Percentiles rank a stretch among this genome's conserved stretches.
Conservation (phyloP, 305 asterid species). For the Coffea humblotiana region DNA sequence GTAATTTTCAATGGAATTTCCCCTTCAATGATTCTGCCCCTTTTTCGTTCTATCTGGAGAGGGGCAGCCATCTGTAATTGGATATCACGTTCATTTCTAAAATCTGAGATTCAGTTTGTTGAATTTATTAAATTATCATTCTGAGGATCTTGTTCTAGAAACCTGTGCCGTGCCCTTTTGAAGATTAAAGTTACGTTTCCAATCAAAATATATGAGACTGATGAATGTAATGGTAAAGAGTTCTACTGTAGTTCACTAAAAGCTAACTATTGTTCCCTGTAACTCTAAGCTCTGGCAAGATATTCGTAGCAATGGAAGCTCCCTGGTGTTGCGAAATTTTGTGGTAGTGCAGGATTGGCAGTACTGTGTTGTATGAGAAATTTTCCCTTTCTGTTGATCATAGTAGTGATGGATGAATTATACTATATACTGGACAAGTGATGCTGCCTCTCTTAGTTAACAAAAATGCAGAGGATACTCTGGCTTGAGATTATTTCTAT, state of each 20-base stretch:
- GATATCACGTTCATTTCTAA: background rate
- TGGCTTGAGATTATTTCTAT: background rate
- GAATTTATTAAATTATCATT: background rate
- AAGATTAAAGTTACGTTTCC: background rate
- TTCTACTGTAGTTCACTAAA: background rate
- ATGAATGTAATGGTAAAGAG: background rate
- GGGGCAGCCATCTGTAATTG: background rate
- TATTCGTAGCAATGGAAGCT: background rate
- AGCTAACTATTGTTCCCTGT: background rate
- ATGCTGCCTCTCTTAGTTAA: background rate
- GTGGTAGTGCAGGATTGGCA: background rate
- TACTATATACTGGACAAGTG: background rate
- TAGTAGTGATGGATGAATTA: background rate
- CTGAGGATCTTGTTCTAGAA: background rate
- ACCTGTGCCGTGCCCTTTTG: background rate
- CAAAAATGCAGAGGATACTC: background rate
- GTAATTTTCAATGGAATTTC: background rate
- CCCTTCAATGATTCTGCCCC: background rate
- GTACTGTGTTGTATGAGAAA: background rate
- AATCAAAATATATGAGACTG: background rate
- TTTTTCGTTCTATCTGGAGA: background rate
- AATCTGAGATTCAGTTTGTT: background rate
- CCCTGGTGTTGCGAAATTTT: background rate
- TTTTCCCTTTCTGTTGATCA: background rate
- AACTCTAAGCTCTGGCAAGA: background rate